These are phyloP conservation scores for Astrephomene gubernaculifera DNA, from an alignment of 139 green algal species.

Conservation along the genomic window DNA sequence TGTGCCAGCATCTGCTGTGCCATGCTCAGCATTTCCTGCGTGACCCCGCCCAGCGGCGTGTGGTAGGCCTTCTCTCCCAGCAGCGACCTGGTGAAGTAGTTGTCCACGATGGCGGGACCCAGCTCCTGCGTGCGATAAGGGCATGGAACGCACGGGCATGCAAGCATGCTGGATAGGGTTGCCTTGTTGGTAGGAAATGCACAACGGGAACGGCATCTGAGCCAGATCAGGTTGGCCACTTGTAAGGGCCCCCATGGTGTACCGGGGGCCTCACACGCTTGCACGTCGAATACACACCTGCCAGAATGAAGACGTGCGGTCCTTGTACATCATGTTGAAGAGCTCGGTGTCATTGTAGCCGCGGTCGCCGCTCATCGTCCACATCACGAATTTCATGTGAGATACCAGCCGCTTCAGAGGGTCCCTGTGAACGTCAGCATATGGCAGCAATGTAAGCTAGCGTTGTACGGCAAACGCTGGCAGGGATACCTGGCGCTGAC, in stretches of 20 bases:
- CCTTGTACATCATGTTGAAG: constrained; percentile 37
- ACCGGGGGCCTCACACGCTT: no score
- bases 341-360: constrained; percentile 38
- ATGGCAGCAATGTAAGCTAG: background rate
- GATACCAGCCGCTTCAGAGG: constrained; percentile 23
- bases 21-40: background rate
- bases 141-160: no score
- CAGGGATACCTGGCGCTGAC: no score
- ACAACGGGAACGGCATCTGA: no score
- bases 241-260: no score
- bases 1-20: constrained; percentile 33
- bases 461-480: no score
- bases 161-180: no score
- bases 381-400: constrained; percentile 48
- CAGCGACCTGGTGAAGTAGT: constrained; percentile 40
- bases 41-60: constrained; percentile 1
- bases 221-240: no score
- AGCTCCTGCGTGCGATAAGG: background rate
- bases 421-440: constrained; percentile 7
- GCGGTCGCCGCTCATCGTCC: constrained; percentile 39
- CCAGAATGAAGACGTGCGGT: constrained; percentile 15
- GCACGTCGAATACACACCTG: constrained; percentile 2
- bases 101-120: constrained; percentile 35
- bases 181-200: no score
- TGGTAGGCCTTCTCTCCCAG: constrained; percentile 36